These are phyloP conservation scores for Aspergillus homomorphus DNA, from an alignment of 495 filamentous ascomycete species.

Conservation along the genomic window DNA sequence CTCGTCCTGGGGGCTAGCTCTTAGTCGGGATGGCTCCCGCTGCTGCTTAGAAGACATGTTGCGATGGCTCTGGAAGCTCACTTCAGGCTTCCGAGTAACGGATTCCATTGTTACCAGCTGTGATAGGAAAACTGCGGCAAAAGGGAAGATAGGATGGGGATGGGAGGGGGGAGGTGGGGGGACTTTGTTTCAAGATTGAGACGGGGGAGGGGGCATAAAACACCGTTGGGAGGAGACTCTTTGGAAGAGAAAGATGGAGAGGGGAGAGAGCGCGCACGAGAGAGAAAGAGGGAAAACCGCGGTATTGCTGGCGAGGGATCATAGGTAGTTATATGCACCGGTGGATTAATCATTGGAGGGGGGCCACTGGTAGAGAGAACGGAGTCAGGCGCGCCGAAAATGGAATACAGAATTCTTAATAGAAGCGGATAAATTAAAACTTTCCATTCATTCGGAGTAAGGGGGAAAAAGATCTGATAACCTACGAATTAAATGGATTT, in stretches of 20 bases:
- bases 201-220: constrained; percentile 1
- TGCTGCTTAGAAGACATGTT: constrained; percentile 23
- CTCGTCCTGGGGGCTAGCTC: constrained; percentile 45
- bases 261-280: too few relatives aligned
- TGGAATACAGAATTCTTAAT: not conserved
- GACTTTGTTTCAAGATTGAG: constrained; percentile 1
- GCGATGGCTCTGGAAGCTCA: constrained; percentile 22
- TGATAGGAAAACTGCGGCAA: not conserved
- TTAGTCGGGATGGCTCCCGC: constrained; percentile 21
- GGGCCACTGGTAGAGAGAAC: not conserved
- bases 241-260: not conserved
- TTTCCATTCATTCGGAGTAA: not conserved
- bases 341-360: constrained; percentile 1
- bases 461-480: constrained; percentile 1
- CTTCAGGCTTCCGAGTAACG: constrained; percentile 22
- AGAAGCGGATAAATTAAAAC: constrained; percentile 2
- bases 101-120: constrained; percentile 20
- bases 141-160: not conserved
- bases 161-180: not conserved
- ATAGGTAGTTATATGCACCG: constrained; percentile 10
- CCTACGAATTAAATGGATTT: constrained; percentile 1
- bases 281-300: not conserved
- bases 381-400: not conserved
- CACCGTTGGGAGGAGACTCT: not conserved
- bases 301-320: constrained; percentile 1